phyloP scores from a whole-genome alignment of 1,139 yeast genomes.

The Pichia cactophila region DNA sequence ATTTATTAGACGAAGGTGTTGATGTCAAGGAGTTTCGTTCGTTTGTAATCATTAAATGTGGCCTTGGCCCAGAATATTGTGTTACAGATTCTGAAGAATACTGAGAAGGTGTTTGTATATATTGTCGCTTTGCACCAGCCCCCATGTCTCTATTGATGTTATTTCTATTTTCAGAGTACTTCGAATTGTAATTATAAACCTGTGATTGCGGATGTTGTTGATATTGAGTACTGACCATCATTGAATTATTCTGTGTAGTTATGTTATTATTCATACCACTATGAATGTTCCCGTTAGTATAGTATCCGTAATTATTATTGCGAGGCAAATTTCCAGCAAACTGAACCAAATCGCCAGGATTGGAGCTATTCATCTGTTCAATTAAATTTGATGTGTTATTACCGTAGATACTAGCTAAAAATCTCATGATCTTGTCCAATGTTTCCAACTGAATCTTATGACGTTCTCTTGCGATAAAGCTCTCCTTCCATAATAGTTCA shows the following conservation, averaged over 20 bases:
- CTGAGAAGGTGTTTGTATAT: not conserved
- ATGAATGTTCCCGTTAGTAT: not conserved
- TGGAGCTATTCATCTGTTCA: constrained; percentile 22
- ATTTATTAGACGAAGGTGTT: constrained; percentile 6
- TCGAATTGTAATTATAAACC: constrained; percentile 3
- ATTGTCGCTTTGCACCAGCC: not conserved
- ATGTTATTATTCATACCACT: not conserved
- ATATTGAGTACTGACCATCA: not conserved
- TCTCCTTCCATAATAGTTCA: constrained; percentile 86
- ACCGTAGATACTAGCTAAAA: constrained; percentile 79
- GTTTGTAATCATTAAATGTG: constrained; percentile 24
- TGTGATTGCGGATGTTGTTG: constrained; percentile 12
- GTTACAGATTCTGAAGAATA: not conserved
- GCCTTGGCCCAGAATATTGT: not conserved
- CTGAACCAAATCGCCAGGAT: constrained; percentile 10
- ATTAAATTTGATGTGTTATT: constrained; percentile 44
- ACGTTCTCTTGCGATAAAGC: constrained; percentile 73
- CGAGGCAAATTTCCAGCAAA: constrained; percentile 1
- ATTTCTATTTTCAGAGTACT: constrained; percentile 3
- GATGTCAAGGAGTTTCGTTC: constrained; percentile 13
- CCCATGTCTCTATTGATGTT: not conserved
- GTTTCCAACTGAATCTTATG: constrained; percentile 83
- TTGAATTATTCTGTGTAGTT: not conserved
- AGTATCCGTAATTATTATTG: not conserved
- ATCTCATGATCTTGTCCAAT: constrained; percentile 77